Percentiles rank a stretch among this genome's conserved stretches.
These are phyloP conservation scores for Ligustrum vulgare DNA, from an alignment of 257 asterid species.

Conservation along the genomic window DNA sequence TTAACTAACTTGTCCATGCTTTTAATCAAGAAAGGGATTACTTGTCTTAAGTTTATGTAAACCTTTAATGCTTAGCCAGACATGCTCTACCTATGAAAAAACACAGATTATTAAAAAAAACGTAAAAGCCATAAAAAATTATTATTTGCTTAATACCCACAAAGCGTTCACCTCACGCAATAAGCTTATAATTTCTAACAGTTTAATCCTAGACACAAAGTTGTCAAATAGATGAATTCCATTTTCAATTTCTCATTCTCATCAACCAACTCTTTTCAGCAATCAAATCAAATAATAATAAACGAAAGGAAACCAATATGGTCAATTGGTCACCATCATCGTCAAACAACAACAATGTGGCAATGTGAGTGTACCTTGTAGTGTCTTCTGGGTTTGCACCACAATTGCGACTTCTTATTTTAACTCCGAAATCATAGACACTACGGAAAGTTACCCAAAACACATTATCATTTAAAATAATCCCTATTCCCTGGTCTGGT, in stretches of 20 bases:
- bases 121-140: neutral
- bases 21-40: neutral
- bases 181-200: neutral
- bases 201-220: neutral
- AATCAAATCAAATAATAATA: neutral
- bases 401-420: constrained; percentile 37
- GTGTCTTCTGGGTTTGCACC: constrained; percentile 33
- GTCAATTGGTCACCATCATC: neutral
- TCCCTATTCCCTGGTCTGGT: too few species aligned
- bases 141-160: neutral
- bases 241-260: neutral
- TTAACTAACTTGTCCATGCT: too few species aligned
- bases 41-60: neutral
- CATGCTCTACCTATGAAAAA: neutral
- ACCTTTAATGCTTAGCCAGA: neutral
- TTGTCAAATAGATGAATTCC: neutral
- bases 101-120: neutral
- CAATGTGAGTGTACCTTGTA: constrained; percentile 24
- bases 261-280: neutral
- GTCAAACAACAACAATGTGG: neutral
- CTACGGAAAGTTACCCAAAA: constrained; percentile 80
- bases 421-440: constrained; percentile 79
- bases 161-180: neutral
- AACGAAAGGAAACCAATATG: neutral
- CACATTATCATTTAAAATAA: constrained; percentile 61